phyloP scores from a whole-genome alignment of 441 rosid species.

The Aleurites moluccanus region DNA sequence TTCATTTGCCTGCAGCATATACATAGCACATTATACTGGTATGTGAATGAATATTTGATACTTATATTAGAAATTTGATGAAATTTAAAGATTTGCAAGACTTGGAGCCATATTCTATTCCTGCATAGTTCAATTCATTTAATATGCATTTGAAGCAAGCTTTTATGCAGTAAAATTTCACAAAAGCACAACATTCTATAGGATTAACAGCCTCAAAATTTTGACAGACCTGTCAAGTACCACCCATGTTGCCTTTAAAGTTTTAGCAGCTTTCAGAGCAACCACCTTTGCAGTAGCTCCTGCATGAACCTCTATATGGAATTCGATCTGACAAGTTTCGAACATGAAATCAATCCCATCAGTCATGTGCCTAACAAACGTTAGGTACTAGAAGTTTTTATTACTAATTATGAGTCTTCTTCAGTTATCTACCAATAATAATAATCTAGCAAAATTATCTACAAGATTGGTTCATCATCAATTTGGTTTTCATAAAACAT shows the following conservation, averaged over 20 bases:
- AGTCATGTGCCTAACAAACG: not conserved
- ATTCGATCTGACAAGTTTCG: conserved; percentile 41
- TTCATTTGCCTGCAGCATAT: conserved; percentile 50
- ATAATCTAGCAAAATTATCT: too few relatives aligned
- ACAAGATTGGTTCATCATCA: too few relatives aligned
- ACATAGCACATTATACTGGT: too few relatives aligned
- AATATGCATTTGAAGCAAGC: not conserved
- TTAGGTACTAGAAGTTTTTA: not conserved
- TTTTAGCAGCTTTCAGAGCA: conserved; percentile 42
- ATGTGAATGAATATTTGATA: not conserved
- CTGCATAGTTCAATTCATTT: not conserved
- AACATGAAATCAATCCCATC: conserved; percentile 9
- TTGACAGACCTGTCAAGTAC: conserved; percentile 57
- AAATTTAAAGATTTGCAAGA: too few relatives aligned
- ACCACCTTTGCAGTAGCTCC: conserved; percentile 40
- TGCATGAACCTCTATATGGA: conserved; percentile 42
- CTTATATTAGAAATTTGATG: not conserved
- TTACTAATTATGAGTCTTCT: too few relatives aligned
- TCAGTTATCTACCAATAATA: too few relatives aligned
- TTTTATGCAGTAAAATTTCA: not conserved
- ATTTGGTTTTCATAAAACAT: too few relatives aligned
- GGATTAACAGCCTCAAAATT: not conserved
- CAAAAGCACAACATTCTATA: not conserved
- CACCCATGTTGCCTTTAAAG: conserved; percentile 42
- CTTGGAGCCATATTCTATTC: too few relatives aligned